These are phyloP conservation scores for California macrophylla DNA, from an alignment of 441 rosid genomes.

Conservation along the genomic window DNA sequence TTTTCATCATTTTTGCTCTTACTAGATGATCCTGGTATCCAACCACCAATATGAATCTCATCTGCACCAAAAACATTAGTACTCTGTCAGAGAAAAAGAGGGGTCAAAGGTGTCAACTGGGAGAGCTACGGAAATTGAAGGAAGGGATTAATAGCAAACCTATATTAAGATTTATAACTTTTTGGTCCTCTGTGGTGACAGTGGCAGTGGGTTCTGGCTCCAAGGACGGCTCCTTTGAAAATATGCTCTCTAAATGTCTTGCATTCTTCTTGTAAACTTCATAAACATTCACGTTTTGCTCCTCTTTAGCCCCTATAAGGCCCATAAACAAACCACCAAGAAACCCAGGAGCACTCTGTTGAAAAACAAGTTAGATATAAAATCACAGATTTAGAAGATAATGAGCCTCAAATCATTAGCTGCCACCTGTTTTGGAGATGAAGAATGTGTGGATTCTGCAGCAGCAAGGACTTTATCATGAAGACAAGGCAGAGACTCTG, in stretches of 20 bases:
- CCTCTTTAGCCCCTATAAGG: conserved; percentile 33
- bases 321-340: conserved; percentile 50
- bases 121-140: conserved; percentile 12
- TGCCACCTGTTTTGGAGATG: conserved; percentile 50
- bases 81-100: conserved; percentile 16
- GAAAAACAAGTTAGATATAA: conserved; percentile 21
- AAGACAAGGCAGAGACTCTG: conserved; percentile 55
- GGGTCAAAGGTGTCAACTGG: background rate
- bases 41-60: conserved; percentile 65
- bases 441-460: conserved; percentile 38
- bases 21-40: conserved; percentile 27
- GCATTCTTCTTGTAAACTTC: conserved; percentile 32
- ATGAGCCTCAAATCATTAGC: conserved; percentile 15
- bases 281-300: conserved; percentile 27
- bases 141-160: conserved; percentile 36
- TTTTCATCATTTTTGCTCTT: conserved; percentile 32
- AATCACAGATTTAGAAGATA: conserved; percentile 16
- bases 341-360: conserved; percentile 45
- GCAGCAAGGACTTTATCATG: conserved; percentile 64
- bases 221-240: conserved; percentile 56
- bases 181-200: conserved; percentile 20
- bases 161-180: conserved; percentile 51
- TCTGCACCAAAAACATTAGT: conserved; percentile 39
- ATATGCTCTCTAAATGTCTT: conserved; percentile 48
- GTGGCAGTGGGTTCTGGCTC: conserved; percentile 31